Conservation (phyloP, 768 basidiomycete genomes). For the Serendipita sp. region DNA sequence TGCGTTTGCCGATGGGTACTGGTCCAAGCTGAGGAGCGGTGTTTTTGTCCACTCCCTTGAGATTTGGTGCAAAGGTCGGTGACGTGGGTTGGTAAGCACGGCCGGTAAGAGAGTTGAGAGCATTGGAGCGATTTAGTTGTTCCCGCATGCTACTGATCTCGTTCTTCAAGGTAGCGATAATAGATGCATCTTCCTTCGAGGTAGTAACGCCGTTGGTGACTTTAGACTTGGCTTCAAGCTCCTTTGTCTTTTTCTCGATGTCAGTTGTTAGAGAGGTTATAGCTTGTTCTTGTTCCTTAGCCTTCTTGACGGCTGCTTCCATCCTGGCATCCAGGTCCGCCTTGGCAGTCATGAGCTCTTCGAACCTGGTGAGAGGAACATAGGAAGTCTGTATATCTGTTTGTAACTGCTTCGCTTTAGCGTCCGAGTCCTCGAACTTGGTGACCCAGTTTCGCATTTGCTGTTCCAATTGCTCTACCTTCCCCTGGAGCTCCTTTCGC, state of each 20-base stretch:
- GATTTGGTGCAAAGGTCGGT: conserved; percentile 70
- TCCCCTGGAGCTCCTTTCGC: conserved; percentile 71
- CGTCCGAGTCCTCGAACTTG: conserved; percentile 76
- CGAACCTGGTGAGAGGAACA: conserved; percentile 51
- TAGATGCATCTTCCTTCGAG: conserved; percentile 67
- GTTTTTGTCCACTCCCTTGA: conserved; percentile 45
- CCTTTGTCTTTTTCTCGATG: conserved; percentile 50
- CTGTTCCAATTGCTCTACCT: conserved; percentile 62
- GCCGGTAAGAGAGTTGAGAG: conserved; percentile 72
- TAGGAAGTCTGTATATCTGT: conserved; percentile 53
- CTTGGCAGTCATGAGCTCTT: conserved; percentile 61
- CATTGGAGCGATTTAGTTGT: conserved; percentile 90
- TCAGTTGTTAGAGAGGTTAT: conserved; percentile 74
- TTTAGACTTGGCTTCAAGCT: conserved; percentile 63
- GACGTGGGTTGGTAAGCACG: conserved; percentile 60
- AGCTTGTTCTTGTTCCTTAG: conserved; percentile 66
- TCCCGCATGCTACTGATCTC: conserved; percentile 88
- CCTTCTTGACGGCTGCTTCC: conserved; percentile 58
- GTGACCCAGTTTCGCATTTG: conserved; percentile 74
- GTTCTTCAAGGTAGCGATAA: conserved; percentile 76
- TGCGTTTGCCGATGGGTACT: conserved; percentile 28
- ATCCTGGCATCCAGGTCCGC: conserved; percentile 63
- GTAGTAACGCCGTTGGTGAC: conserved; percentile 26
- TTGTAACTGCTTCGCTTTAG: conserved; percentile 56
- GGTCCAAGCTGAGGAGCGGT: conserved; percentile 20